phyloP scores from a whole-genome alignment of 1,139 yeast species.

The Scheffersomyces segobiensis region DNA sequence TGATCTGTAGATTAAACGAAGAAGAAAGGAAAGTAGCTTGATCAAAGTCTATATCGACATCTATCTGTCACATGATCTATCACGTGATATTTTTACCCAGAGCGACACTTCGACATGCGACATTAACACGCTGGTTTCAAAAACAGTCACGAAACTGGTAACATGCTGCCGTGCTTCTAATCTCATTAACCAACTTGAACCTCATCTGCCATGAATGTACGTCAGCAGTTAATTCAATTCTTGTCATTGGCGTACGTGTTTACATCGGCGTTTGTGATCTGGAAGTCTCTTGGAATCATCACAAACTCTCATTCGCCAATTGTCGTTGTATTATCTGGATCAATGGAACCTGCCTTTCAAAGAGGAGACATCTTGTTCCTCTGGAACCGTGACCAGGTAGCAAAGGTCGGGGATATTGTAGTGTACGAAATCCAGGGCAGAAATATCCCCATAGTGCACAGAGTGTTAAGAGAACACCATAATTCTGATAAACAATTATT shows the following conservation, averaged over 20 bases:
- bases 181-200: neutral
- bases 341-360: conserved; percentile 99
- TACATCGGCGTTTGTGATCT: conserved; percentile 87
- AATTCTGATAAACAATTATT: conserved; percentile 62
- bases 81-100: neutral
- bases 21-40: too few relatives aligned
- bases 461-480: conserved; percentile 85
- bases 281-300: conserved; percentile 79
- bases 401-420: conserved; percentile 90
- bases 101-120: neutral
- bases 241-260: conserved; percentile 76
- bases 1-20: too few relatives aligned
- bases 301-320: conserved; percentile 90
- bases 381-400: conserved; percentile 76
- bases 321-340: conserved; percentile 95
- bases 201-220: conserved; percentile 36
- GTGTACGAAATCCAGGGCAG: conserved; percentile 87
- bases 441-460: conserved; percentile 90
- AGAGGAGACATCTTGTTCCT: conserved; percentile 91
- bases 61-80: neutral
- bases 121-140: conserved; percentile 12
- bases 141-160: neutral
- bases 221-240: conserved; percentile 54
- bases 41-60: too few relatives aligned
- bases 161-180: neutral